phyloP scores from a whole-genome alignment of 331 rosid species.

The Rosa hybrid region DNA sequence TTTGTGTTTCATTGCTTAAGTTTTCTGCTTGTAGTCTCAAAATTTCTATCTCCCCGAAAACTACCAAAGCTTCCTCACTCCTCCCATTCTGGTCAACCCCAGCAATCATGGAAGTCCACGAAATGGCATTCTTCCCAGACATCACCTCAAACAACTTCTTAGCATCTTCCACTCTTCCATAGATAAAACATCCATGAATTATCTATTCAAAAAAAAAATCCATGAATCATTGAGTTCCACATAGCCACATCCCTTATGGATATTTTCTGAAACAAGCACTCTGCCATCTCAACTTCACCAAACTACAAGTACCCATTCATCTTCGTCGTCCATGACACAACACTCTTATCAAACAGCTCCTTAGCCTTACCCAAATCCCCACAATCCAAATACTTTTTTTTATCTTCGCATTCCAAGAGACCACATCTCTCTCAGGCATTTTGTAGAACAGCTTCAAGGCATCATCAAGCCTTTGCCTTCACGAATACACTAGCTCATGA shows the following conservation, averaged over 20 bases:
- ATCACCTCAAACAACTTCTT: conserved; percentile 42
- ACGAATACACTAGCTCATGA: background rate
- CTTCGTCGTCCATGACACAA: conserved; percentile 62
- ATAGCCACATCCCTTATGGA: conserved; percentile 52
- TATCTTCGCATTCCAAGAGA: conserved; percentile 65
- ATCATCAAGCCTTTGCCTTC: conserved; percentile 29
- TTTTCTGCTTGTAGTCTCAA: too few species aligned
- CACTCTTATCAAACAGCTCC: conserved; percentile 46
- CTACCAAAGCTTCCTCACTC: conserved; percentile 48
- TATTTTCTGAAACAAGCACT: conserved; percentile 50
- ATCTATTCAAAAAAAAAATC: too few species aligned
- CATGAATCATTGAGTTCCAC: conserved; percentile 69
- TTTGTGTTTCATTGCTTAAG: too few species aligned
- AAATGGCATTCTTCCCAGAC: conserved; percentile 52
- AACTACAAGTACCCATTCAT: conserved; percentile 41
- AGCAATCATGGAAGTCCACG: conserved; percentile 64
- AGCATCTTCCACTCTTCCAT: conserved; percentile 58
- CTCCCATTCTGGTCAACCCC: conserved; percentile 64
- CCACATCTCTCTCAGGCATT: conserved; percentile 47
- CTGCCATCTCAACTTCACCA: conserved; percentile 52
- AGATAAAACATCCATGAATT: conserved; percentile 53
- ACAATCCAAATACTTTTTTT: conserved; percentile 53
- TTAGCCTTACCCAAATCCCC: conserved; percentile 47
- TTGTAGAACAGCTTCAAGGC: conserved; percentile 50
- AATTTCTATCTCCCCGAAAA: conserved; percentile 37